Percentiles rank a stretch among this genome's conserved stretches.
Conservation (phyloP, 805 yeast genomes). For the Groenewaldozyma salmanticensis region DNA sequence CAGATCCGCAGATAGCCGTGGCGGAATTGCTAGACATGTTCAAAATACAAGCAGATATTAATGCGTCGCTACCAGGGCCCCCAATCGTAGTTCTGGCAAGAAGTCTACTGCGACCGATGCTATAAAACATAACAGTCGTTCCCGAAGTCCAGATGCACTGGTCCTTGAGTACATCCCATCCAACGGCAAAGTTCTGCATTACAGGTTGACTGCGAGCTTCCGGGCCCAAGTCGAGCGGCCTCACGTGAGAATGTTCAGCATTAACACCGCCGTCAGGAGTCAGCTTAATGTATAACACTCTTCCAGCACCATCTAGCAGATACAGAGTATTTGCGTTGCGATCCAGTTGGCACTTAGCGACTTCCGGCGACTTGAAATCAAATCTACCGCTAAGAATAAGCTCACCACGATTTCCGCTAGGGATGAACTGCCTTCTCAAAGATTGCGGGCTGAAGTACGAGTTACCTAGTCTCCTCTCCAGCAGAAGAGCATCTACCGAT, state of each 20-base stretch:
- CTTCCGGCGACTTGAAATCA: not conserved
- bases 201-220: not conserved
- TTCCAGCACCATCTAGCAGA: not conserved
- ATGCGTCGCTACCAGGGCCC: not conserved
- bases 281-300: not conserved
- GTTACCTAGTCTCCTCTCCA: not conserved
- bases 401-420: not conserved
- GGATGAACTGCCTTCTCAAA: not conserved
- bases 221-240: not conserved
- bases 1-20: not conserved
- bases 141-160: not conserved
- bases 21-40: too few relatives aligned
- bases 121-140: not conserved
- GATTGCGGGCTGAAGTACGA: not conserved
- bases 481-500: not conserved
- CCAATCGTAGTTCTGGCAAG: not conserved
- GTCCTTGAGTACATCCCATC: not conserved
- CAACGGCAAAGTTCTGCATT: not conserved
- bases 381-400: not conserved
- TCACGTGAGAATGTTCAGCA: not conserved
- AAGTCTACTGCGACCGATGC: not conserved
- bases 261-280: not conserved
- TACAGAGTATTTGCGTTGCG: not conserved
- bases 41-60: not conserved
- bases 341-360: not conserved